Conservation (phyloP, 2,329 filamentous ascomycete genomes). For the Pleurostoma richardsiae region DNA sequence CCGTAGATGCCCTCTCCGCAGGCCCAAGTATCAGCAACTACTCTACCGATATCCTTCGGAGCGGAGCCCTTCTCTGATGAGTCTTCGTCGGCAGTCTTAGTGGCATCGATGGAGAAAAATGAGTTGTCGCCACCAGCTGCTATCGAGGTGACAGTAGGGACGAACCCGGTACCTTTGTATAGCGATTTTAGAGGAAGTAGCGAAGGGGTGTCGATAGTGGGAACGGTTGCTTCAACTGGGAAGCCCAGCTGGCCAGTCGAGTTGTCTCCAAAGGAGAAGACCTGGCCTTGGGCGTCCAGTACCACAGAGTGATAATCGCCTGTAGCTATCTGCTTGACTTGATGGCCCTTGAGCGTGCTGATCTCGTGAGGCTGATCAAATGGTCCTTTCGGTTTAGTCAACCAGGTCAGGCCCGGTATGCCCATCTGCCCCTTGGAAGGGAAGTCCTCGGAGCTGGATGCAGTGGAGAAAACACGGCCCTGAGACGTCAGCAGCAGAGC, state of each 20-base stretch:
- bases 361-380: constrained; percentile 84
- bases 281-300: constrained; percentile 67
- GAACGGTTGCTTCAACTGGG: constrained; percentile 56
- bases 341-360: constrained; percentile 61
- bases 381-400: constrained; percentile 67
- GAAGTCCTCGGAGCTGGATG: constrained; percentile 71
- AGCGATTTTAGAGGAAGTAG: constrained; percentile 66
- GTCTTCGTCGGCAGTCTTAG: constrained; percentile 43
- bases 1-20: constrained; percentile 85
- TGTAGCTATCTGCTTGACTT: constrained; percentile 69
- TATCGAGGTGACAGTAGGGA: constrained; percentile 67
- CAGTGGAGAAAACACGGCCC: constrained; percentile 86
- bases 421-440: constrained; percentile 84
- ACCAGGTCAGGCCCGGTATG: constrained; percentile 76
- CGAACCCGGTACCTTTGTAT: constrained; percentile 61
- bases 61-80: constrained; percentile 28
- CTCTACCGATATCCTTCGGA: constrained; percentile 40
- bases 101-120: constrained; percentile 81
- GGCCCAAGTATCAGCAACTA: constrained; percentile 77
- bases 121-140: constrained; percentile 83
- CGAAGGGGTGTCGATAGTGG: constrained; percentile 64
- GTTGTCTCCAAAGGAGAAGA: constrained; percentile 91
- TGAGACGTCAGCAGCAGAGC: constrained; percentile 77
- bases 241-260: constrained; percentile 87
- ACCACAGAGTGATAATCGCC: constrained; percentile 85